Percentiles rank a stretch among this genome's conserved stretches.
Conservation (phyloP, 1,284 basidiomycete genomes). For the Moniliella sp. region DNA sequence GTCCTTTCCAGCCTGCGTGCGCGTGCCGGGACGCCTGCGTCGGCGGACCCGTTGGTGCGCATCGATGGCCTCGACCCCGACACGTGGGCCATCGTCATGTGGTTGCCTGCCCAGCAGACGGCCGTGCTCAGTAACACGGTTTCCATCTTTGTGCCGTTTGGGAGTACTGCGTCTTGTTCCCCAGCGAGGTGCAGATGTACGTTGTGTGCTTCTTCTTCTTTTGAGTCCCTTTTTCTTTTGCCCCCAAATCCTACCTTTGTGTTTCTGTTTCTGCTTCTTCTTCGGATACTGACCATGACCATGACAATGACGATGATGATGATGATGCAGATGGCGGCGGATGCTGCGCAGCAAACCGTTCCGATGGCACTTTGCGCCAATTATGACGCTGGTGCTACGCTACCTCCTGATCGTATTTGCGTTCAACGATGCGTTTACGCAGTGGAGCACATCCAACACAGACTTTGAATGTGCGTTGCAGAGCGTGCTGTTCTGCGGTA, state of each 20-base stretch:
- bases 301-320: too few relatives aligned
- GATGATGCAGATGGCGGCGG: neutral
- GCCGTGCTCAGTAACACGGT: neutral
- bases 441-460: neutral
- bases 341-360: neutral
- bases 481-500: neutral
- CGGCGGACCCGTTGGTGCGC: too few relatives aligned
- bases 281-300: too few relatives aligned
- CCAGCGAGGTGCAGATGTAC: neutral
- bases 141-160: neutral
- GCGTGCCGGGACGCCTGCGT: too few relatives aligned
- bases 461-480: neutral
- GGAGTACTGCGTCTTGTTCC: neutral
- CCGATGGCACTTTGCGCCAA: neutral
- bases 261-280: too few relatives aligned
- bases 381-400: neutral
- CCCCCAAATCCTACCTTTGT: too few relatives aligned
- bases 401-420: neutral
- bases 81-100: neutral
- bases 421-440: neutral
- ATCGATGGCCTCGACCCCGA: neutral
- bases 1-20: too few relatives aligned
- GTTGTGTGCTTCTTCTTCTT: too few relatives aligned
- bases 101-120: neutral
- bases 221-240: too few relatives aligned